Percentiles rank a stretch among this genome's conserved stretches.
Conservation (phyloP, 345 rosid genomes). For the Populus alba region DNA sequence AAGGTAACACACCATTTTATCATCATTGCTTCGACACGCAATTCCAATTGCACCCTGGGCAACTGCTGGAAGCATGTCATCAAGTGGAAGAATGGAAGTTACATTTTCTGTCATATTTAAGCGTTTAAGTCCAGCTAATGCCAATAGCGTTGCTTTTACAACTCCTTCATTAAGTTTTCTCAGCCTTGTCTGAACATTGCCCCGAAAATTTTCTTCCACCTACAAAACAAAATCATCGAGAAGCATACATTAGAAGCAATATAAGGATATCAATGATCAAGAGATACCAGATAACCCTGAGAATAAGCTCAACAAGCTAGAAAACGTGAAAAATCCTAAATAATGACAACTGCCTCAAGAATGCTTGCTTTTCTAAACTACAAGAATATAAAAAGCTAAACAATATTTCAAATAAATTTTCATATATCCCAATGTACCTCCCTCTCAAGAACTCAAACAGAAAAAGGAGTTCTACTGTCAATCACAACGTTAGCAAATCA, state of each 20-base stretch:
- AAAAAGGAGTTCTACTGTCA: background rate
- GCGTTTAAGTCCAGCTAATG: slow-evolving; percentile 94
- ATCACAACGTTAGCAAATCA: background rate
- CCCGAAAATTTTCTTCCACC: slow-evolving; percentile 91
- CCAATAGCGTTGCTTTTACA: slow-evolving; percentile 86
- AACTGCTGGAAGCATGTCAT: slow-evolving; percentile 99
- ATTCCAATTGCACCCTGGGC: slow-evolving; percentile 99
- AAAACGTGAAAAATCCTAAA: background rate
- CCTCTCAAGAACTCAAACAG: background rate
- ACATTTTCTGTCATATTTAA: slow-evolving; percentile 87
- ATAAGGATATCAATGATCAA: background rate
- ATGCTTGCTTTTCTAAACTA: background rate
- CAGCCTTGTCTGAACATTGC: slow-evolving; percentile 93
- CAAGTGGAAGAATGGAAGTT: slow-evolving; percentile 62
- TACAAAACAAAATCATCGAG: slow-evolving; percentile 30
- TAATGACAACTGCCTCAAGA: background rate
- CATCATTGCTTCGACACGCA: slow-evolving; percentile 78
- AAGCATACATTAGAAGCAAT: slow-evolving; percentile 5
- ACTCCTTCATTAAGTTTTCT: slow-evolving; percentile 80
- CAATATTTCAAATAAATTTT: background rate
- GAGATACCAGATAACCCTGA: background rate
- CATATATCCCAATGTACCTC: background rate
- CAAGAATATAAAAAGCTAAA: background rate
- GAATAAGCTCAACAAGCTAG: background rate
- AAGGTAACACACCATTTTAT: slow-evolving; percentile 62